Evolutionary conservation across 257 asterid species (phyloP).

Genomic region (Plantago ovata): DNA sequence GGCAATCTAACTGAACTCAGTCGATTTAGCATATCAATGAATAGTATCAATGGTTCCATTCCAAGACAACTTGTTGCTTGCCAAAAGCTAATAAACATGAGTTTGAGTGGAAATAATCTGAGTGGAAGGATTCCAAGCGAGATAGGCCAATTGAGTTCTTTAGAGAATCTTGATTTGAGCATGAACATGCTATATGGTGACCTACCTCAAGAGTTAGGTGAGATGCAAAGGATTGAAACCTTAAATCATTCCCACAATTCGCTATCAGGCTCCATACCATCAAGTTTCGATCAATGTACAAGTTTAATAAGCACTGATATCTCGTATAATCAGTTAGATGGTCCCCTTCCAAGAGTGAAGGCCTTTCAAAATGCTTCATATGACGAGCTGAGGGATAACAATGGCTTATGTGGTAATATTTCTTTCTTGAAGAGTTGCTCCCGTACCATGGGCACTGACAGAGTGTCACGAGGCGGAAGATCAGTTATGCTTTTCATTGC

Average conservation of each 20-base stretch:
- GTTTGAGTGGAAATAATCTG: slow-evolving; percentile 27
- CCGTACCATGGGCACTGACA: neutral
- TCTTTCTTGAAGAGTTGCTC: slow-evolving; percentile 28
- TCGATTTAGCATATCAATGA: slow-evolving; percentile 21
- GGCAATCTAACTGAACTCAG: slow-evolving; percentile 17
- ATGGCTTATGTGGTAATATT: slow-evolving; percentile 30
- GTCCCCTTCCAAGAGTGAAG: slow-evolving; percentile 29
- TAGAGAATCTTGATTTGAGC: slow-evolving; percentile 33
- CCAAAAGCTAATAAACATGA: slow-evolving; percentile 10
- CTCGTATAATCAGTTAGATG: slow-evolving; percentile 35
- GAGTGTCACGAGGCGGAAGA: neutral
- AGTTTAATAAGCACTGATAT: slow-evolving; percentile 21
- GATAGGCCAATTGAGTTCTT: slow-evolving; percentile 20
- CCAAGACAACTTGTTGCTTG: slow-evolving; percentile 28
- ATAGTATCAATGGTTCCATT: slow-evolving; percentile 28
- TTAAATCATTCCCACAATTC: slow-evolving; percentile 36
- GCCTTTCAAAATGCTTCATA: slow-evolving; percentile 24
- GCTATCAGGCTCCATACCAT: slow-evolving; percentile 35
- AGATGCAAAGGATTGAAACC: slow-evolving; percentile 12
- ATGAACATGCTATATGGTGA: slow-evolving; percentile 27
- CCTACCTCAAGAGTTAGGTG: slow-evolving; percentile 27
- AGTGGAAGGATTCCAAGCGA: slow-evolving; percentile 25
- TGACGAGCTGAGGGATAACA: slow-evolving; percentile 25
- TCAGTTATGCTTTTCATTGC: neutral
- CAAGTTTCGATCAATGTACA: slow-evolving; percentile 13